Conservation (phyloP, 139 green algal species). For the Auxenochlorella protothecoides region DNA sequence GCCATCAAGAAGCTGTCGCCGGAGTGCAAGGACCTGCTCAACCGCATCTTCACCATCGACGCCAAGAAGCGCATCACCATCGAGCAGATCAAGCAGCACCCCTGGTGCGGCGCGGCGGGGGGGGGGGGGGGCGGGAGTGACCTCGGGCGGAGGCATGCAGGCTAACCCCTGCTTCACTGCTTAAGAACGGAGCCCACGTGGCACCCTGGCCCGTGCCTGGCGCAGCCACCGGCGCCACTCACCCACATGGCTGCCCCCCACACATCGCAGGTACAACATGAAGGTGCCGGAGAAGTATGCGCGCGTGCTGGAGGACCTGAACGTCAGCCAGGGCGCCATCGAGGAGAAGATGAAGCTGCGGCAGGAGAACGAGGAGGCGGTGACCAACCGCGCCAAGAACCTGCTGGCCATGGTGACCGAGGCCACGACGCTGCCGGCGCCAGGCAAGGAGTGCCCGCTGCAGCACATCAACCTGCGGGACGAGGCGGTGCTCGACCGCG, state of each 20-base stretch:
- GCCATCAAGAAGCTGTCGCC: constrained; percentile 38
- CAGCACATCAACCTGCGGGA: constrained; percentile 35
- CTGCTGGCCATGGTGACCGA: constrained; percentile 29
- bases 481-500: constrained; percentile 4
- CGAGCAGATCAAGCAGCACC: constrained; percentile 50
- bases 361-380: constrained; percentile 11
- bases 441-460: not conserved
- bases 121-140: not conserved
- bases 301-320: constrained; percentile 8
- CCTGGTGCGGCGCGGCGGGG: constrained; percentile 30
- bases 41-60: constrained; percentile 64
- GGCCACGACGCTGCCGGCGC: constrained; percentile 9
- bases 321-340: constrained; percentile 5
- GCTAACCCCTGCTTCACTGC: not conserved
- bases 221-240: not conserved
- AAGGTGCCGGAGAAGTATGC: constrained; percentile 17
- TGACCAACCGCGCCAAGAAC: constrained; percentile 13
- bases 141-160: not conserved
- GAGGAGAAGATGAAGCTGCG: constrained; percentile 6
- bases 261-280: constrained; percentile 19
- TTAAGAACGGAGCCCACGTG: not conserved
- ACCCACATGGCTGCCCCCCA: not conserved
- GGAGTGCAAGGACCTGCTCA: constrained; percentile 60
- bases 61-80: constrained; percentile 53
- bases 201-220: not conserved